A percentile compares a stretch with the other conserved stretches of the same genome.
Conservation (phyloP, 192 early-diverging fungal genomes). For the Cladochytrium replicatum region DNA sequence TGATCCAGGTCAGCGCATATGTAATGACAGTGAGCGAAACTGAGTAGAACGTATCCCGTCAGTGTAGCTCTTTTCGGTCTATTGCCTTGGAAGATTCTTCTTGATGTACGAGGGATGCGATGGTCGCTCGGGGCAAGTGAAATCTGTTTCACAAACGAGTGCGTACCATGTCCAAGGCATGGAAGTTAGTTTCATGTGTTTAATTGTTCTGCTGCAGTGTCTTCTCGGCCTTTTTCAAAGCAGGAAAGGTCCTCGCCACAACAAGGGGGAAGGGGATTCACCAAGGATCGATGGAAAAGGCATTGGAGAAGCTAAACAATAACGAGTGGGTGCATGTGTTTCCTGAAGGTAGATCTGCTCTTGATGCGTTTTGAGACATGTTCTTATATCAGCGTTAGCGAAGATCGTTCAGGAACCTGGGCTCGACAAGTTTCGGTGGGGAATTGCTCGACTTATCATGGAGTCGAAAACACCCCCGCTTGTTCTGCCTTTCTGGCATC, state of each 20-base stretch:
- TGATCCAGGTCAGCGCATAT: no score
- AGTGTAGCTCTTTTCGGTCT: no score
- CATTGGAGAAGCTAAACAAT: constrained; percentile 54
- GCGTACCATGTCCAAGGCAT: neutral
- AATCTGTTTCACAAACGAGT: constrained; percentile 69
- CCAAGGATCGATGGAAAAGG: constrained; percentile 75
- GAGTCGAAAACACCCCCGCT: constrained; percentile 60
- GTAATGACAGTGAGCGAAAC: no score
- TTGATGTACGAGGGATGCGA: constrained; percentile 48
- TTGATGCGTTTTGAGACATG: no score
- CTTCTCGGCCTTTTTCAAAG: constrained; percentile 53
- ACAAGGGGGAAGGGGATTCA: constrained; percentile 74
- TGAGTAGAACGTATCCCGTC: no score
- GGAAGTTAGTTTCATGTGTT: constrained; percentile 5
- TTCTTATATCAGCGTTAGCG: constrained; percentile 52
- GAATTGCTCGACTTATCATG: constrained; percentile 75
- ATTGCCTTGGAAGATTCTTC: constrained; percentile 14
- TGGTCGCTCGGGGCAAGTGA: constrained; percentile 86
- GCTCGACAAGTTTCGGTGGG: constrained; percentile 72
- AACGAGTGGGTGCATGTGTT: constrained; percentile 81
- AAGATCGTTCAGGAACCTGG: constrained; percentile 16
- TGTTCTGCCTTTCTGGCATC: constrained; percentile 65
- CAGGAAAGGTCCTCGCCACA: constrained; percentile 74
- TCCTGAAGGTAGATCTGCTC: constrained; percentile 76
- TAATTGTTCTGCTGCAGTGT: constrained; percentile 18